Evolutionary conservation across 2,329 filamentous ascomycete species (phyloP).

Genomic region (Cytospora schulzeri): DNA sequence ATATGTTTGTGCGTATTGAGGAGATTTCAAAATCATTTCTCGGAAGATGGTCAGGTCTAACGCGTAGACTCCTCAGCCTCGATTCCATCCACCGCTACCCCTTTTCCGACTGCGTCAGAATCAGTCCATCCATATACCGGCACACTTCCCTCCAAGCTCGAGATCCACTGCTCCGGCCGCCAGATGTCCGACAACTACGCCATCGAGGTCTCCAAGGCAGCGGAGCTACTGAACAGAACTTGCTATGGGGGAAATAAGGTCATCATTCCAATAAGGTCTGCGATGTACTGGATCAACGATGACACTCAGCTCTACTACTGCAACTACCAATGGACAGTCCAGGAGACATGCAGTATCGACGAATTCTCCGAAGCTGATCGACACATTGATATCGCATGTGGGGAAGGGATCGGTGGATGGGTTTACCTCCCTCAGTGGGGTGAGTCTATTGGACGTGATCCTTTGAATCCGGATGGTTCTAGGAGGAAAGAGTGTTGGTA

Average conservation of each 20-base stretch:
- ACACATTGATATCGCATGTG: not conserved
- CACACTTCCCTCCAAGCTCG: not conserved
- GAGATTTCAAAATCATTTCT: not conserved
- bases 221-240: not conserved
- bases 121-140: not conserved
- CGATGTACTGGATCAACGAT: not conserved
- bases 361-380: not conserved
- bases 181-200: not conserved
- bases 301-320: not conserved
- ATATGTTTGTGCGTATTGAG: not conserved
- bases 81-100: not conserved
- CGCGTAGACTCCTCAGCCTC: not conserved
- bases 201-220: not conserved
- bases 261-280: not conserved
- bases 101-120: not conserved
- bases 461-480: not conserved
- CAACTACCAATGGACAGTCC: not conserved
- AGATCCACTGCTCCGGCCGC: not conserved
- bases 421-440: not conserved
- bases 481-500: not conserved
- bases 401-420: not conserved
- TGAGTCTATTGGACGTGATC: not conserved
- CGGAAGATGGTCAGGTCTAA: not conserved
- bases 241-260: not conserved
- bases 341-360: not conserved